These are phyloP conservation scores for Aspergillus sp. DNA, from an alignment of 2,329 filamentous ascomycete species.

Conservation along the genomic window DNA sequence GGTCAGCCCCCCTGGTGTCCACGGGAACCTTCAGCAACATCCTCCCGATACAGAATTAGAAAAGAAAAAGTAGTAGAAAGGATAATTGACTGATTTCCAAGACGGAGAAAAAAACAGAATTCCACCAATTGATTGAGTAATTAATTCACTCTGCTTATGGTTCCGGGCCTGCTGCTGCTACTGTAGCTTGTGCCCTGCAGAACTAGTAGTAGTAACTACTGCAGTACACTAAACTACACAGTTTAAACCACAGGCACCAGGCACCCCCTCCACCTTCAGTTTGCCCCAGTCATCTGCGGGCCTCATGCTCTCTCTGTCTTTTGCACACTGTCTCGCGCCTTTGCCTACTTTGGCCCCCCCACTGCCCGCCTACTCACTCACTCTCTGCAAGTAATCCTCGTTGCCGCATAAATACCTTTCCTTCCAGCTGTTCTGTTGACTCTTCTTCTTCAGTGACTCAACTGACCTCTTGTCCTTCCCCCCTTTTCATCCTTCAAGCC, in stretches of 20 bases:
- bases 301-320: neutral
- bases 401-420: neutral
- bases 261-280: neutral
- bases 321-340: neutral
- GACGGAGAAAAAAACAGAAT: no score
- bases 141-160: neutral
- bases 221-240: neutral
- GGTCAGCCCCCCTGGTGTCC: conserved; percentile 7
- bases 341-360: neutral
- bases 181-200: neutral
- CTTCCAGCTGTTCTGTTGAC: neutral
- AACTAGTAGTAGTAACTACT: no score
- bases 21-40: conserved; percentile 1
- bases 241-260: conserved; percentile 5
- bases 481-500: neutral
- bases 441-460: neutral
- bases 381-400: neutral
- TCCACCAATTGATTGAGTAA: no score
- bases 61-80: neutral
- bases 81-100: no score
- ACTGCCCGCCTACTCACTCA: neutral
- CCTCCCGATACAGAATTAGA: no score
- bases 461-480: neutral
- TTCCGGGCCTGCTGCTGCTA: neutral
- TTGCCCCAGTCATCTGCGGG: conserved; percentile 6